Conservation (phyloP, 2,329 filamentous ascomycete species). For the Grosmannia penicillata region DNA sequence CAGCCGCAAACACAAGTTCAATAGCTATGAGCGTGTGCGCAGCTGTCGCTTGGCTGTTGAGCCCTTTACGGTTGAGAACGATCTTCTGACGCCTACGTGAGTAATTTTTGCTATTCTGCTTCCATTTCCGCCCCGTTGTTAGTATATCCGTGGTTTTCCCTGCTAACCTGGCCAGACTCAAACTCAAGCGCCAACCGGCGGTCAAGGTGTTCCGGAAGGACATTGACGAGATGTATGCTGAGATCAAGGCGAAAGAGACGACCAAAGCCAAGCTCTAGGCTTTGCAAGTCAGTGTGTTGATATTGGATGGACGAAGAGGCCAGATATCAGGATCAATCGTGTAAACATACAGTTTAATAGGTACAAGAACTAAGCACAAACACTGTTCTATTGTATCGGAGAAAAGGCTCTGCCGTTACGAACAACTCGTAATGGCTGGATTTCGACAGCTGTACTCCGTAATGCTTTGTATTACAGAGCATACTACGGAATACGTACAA, state of each 20-base stretch:
- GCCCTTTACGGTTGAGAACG: conserved; percentile 87
- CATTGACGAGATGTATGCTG: conserved; percentile 42
- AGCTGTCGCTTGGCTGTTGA: conserved; percentile 65
- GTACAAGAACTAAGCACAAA: no score
- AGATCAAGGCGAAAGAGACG: conserved; percentile 27
- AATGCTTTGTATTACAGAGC: no score
- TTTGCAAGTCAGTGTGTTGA: neutral
- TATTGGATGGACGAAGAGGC: neutral
- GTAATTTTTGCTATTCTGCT: conserved; percentile 23
- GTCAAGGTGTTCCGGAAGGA: conserved; percentile 35
- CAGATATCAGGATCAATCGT: neutral
- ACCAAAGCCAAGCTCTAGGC: conserved; percentile 30
- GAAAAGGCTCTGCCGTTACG: no score
- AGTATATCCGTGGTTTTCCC: neutral
- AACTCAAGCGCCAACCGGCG: conserved; percentile 44
- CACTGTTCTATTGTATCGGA: no score
- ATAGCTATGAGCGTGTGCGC: conserved; percentile 74
- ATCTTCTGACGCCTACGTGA: conserved; percentile 78
- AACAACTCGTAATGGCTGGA: no score
- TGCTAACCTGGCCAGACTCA: conserved; percentile 26
- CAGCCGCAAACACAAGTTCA: conserved; percentile 74
- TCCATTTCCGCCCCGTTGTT: neutral
- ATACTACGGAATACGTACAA: no score
- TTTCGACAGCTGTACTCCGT: no score
- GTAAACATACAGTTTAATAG: no score